Percentiles rank a stretch among this genome's conserved stretches.
These are phyloP conservation scores for Gossypium stocksii DNA, from an alignment of 345 rosid species.

Conservation along the genomic window DNA sequence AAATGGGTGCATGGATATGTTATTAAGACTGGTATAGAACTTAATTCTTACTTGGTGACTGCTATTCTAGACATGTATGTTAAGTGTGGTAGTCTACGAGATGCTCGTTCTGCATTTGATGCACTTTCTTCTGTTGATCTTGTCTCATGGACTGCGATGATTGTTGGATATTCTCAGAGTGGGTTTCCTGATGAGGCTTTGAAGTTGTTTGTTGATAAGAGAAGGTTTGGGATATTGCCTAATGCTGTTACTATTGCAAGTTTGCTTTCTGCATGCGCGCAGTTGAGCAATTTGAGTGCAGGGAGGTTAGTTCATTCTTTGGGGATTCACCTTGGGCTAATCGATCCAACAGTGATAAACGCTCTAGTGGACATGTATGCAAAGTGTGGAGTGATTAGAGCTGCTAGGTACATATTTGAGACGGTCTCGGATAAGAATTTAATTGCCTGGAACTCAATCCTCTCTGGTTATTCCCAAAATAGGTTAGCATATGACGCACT, in stretches of 20 bases:
- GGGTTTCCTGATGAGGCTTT: slow-evolving; percentile 48
- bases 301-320: slow-evolving; percentile 63
- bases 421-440: slow-evolving; percentile 41
- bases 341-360: slow-evolving; percentile 59
- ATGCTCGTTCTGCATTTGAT: slow-evolving; percentile 51
- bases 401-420: slow-evolving; percentile 61
- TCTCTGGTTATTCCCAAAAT: slow-evolving; percentile 74
- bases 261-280: slow-evolving; percentile 65
- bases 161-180: slow-evolving; percentile 75
- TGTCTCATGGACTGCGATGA: slow-evolving; percentile 84
- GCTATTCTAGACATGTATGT: slow-evolving; percentile 71
- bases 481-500: slow-evolving; percentile 52
- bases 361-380: slow-evolving; percentile 92
- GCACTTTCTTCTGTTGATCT: slow-evolving; percentile 45
- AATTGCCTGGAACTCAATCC: slow-evolving; percentile 82
- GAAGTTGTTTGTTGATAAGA: slow-evolving; percentile 55
- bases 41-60: slow-evolving; percentile 56
- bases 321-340: slow-evolving; percentile 53
- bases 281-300: slow-evolving; percentile 39
- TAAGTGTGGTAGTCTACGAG: slow-evolving; percentile 57
- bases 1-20: slow-evolving; percentile 69
- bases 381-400: slow-evolving; percentile 50
- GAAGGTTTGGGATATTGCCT: slow-evolving; percentile 44
- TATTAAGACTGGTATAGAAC: slow-evolving; percentile 55
- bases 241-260: slow-evolving; percentile 62